Base-by-base conservation (phyloP, 2,329 filamentous ascomycete genomes). In the Colletotrichum musae region DNA sequence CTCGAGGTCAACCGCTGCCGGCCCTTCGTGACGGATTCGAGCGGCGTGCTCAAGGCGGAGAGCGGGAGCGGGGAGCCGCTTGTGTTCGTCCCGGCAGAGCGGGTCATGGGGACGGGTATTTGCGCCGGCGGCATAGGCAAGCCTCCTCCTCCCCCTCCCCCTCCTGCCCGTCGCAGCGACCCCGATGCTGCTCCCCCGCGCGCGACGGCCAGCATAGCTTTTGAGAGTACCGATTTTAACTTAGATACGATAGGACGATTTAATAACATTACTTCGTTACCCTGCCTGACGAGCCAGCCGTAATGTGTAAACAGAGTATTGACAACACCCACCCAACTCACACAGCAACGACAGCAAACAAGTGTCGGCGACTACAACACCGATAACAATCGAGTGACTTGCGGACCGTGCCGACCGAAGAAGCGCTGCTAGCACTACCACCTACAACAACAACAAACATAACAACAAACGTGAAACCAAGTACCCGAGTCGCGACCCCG, bases 201-300 rank as follows among this genome's bases (percentile, higher is more conserved):
- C 21, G 58, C 54, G 26, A 52, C 65, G 51, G 54, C 61, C 21
- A 64, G 45, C 39, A 32, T 67, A 24, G 67, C 63, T 51, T 60
- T 70, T 61, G 62, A 70, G 62, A 61, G 51, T 50, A 61, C 62
- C 57, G 62, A 57, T 67, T 70, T 50, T 61, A 70, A 70, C 67
- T 66, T 70, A 48, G 62, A 57, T 51, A 57, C 15, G 47, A 52
- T 70, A 67, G 67, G 62, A 51, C 62, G 45, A 50, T 67, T 60
- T 57, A 70, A 70, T 70, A 70, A 70, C 57, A 70, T 67, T 48
- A 66, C 67, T 52, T 70, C 56, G 28, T 66, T 43, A 16, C 61
- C 62, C 57, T 70, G 67, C 63, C n/a, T 51, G 28, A 43, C 36
- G 48, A 18, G 13, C 41, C 41, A 43, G 41, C 41, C 41, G 45